These are phyloP conservation scores for Brassica carinata DNA, from an alignment of 345 rosid genomes.

Conservation along the genomic window DNA sequence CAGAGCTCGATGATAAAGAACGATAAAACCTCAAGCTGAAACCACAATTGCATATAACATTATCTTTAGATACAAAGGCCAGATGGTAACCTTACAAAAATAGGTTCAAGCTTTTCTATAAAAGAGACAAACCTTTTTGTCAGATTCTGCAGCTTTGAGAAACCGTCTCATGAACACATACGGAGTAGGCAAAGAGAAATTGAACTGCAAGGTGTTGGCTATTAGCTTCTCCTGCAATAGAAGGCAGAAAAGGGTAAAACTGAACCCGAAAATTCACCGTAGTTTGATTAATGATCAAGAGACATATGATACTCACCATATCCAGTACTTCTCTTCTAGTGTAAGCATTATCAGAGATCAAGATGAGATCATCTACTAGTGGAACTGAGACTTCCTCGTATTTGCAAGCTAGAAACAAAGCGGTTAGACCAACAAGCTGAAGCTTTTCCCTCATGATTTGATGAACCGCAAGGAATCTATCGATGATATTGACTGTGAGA, in stretches of 20 bases:
- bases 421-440: slow-evolving; percentile 94
- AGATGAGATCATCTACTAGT: slow-evolving; percentile 91
- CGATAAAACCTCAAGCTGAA: slow-evolving; percentile 79
- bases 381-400: slow-evolving; percentile 98
- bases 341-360: slow-evolving; percentile 92
- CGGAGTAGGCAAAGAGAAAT: slow-evolving; percentile 78
- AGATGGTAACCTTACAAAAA: neutral
- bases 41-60: slow-evolving; percentile 22
- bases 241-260: slow-evolving; percentile 1
- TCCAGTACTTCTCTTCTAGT: slow-evolving; percentile 84
- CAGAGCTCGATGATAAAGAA: slow-evolving; percentile 62
- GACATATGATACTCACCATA: slow-evolving; percentile 54
- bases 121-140: slow-evolving; percentile 62
- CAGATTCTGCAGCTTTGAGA: slow-evolving; percentile 79
- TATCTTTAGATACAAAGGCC: slow-evolving; percentile 10
- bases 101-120: slow-evolving; percentile 2
- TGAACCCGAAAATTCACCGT: slow-evolving; percentile 51
- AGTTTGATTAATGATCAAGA: slow-evolving; percentile 20
- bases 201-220: slow-evolving; percentile 69
- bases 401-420: slow-evolving; percentile 96
- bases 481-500: slow-evolving; percentile 85
- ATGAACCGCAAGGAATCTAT: slow-evolving; percentile 71
- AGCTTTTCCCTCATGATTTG: slow-evolving; percentile 80
- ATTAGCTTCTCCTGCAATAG: slow-evolving; percentile 76
- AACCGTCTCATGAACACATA: slow-evolving; percentile 90